phyloP scores from a whole-genome alignment of 225 moss, liverwort and hornwort genomes.

The Pleurozium schreberi region DNA sequence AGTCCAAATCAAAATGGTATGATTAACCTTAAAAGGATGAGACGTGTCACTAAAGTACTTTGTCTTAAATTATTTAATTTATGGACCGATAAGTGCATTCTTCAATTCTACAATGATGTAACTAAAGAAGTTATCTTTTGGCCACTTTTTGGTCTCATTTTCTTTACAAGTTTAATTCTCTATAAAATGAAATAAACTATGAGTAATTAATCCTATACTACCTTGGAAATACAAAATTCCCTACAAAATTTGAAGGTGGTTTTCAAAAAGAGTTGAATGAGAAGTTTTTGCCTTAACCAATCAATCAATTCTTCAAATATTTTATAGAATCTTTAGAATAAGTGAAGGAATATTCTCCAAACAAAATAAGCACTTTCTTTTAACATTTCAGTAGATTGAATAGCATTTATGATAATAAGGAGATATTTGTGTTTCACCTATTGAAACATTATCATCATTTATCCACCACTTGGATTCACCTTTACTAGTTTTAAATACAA shows the following conservation, averaged over 20 bases:
- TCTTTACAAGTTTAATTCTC: not conserved
- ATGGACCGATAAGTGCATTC: not conserved
- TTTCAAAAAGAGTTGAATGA: not conserved
- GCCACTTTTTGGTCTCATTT: not conserved
- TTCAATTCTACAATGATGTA: not conserved
- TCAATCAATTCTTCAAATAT: not conserved
- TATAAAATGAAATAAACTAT: fast-evolving
- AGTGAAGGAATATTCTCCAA: not conserved
- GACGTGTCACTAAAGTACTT: too few relatives aligned
- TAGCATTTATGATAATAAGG: not conserved
- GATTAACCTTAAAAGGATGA: not conserved
- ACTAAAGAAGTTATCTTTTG: not conserved
- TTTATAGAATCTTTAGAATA: not conserved
- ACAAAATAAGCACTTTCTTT: not conserved
- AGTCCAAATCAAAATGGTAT: not conserved
- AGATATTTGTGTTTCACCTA: not conserved
- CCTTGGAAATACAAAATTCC: fast-evolving
- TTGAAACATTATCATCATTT: not conserved
- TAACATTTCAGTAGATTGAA: not conserved
- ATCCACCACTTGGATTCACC: not conserved
- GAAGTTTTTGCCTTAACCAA: not conserved
- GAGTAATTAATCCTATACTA: not conserved
- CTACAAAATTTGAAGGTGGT: not conserved
- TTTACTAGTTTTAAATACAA: not conserved
- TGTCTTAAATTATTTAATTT: not conserved